Base-by-base conservation (phyloP, 176 grass and related monocot genomes). In the Hyparrhenia diplandra region DNA sequence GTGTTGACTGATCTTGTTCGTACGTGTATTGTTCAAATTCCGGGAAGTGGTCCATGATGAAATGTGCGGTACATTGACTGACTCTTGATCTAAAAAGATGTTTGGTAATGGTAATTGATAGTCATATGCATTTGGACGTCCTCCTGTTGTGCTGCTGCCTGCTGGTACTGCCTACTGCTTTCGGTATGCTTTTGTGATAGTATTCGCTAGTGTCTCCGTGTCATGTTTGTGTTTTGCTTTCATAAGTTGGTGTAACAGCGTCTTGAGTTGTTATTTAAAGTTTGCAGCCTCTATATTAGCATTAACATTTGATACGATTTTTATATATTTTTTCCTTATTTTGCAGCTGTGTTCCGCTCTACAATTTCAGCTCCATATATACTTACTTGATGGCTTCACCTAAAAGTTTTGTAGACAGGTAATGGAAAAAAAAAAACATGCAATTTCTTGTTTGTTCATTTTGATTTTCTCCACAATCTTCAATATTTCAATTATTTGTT, bases 351-450 rank as follows among this genome's bases (percentile, higher is more conserved):
- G 92, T 90, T 45, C 96, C 96, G 78, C 87, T 95, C 72, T 91
- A 99, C 89, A 95, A 95, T 88, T 99, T 99, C 90, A 99, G 82
- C 78, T 93, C 90, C 84, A 90, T 91, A 80, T 99, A 99, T 86
- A 85, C 55, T 82, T 99, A 99, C 64, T 79, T 99, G 92, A 95
- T 93, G 85, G 82, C 80, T 60, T 99, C 96, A 52, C 85, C 83
- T 65, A 95, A 83, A 88, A 95, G 96, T 83, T 95, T 95, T 51
- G 90, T 99, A 47, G 96, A 99, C 80, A 95, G 91, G 96, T 99
- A 89, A 72, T 67, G 13, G 25, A 71, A 67, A 76, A 47, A 32
- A 32, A 32, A 32, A 32, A 60, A 28, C 64, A 77, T 73, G 65
- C 63, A 67, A 69, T 27, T 74, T 58, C 24, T 41, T 73, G 25